These are phyloP conservation scores for Vitis cinerea DNA, from an alignment of 164 flowering plant species.

Conservation along the genomic window DNA sequence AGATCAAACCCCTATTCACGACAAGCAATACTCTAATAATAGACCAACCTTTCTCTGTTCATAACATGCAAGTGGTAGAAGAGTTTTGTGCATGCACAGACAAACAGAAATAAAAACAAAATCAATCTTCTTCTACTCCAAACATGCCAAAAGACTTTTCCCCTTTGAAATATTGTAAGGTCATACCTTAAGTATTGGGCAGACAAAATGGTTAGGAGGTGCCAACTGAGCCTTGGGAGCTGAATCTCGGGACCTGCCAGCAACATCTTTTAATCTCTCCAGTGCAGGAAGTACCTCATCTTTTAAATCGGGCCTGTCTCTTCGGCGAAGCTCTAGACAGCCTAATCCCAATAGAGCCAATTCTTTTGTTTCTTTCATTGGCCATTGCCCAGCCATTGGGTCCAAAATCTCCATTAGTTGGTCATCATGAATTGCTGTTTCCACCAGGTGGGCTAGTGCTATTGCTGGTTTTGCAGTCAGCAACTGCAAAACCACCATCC, in stretches of 20 bases:
- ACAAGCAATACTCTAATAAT: no score
- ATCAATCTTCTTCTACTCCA: not conserved
- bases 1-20: no score
- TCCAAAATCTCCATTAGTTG: constrained; percentile 53
- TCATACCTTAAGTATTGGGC: constrained; percentile 78
- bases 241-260: constrained; percentile 34
- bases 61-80: no score
- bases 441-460: constrained; percentile 63
- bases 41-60: no score
- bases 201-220: constrained; percentile 72
- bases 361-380: constrained; percentile 62
- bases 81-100: no score
- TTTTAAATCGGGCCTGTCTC: constrained; percentile 74
- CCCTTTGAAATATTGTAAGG: not conserved
- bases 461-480: constrained; percentile 75
- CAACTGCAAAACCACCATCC: constrained; percentile 80
- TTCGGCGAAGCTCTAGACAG: constrained; percentile 64
- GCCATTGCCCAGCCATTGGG: constrained; percentile 72
- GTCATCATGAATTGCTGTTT: constrained; percentile 52
- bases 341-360: constrained; percentile 58
- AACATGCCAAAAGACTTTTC: not conserved
- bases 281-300: constrained; percentile 57
- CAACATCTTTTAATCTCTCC: constrained; percentile 56
- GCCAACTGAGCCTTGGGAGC: constrained; percentile 12
- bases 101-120: no score